Evolutionary conservation across 768 basidiomycete genomes (phyloP).

Genomic region (Lentinula sp.): DNA sequence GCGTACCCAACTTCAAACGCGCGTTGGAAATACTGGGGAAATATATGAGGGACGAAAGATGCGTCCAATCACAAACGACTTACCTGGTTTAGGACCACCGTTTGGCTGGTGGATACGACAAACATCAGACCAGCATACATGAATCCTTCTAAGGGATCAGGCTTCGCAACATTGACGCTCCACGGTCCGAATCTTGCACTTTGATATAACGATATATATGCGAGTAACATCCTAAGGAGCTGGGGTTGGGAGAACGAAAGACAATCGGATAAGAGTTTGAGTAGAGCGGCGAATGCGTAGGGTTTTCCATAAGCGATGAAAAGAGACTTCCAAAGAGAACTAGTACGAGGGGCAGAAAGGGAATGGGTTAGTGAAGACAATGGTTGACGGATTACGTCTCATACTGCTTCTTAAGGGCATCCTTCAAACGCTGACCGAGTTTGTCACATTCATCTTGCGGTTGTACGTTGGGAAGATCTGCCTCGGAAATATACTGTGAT

Average conservation of each 20-base stretch:
- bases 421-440: conserved; percentile 56
- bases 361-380: background rate
- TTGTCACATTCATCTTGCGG: conserved; percentile 63
- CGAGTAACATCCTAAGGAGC: conserved; percentile 70
- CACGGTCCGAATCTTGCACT: conserved; percentile 30
- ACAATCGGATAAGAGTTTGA: conserved; percentile 78
- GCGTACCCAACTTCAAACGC: conserved; percentile 65
- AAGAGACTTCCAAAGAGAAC: conserved; percentile 70
- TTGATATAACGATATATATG: conserved; percentile 80
- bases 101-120: conserved; percentile 69
- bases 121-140: conserved; percentile 79
- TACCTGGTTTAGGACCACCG: conserved; percentile 76
- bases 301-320: conserved; percentile 75
- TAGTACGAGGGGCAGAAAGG: conserved; percentile 16
- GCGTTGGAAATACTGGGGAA: conserved; percentile 72
- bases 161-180: conserved; percentile 18
- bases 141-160: conserved; percentile 60
- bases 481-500: conserved; percentile 65
- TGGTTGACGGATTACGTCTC: conserved; percentile 14
- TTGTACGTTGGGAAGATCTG: conserved; percentile 76
- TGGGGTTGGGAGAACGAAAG: conserved; percentile 86
- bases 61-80: background rate
- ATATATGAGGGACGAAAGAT: background rate
- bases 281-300: conserved; percentile 49
- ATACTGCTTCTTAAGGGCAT: conserved; percentile 59